Percentiles rank a stretch among this genome's conserved stretches.
Conservation (phyloP, 352 stramenopile genomes). For the Chrysophaeum taylorii region DNA sequence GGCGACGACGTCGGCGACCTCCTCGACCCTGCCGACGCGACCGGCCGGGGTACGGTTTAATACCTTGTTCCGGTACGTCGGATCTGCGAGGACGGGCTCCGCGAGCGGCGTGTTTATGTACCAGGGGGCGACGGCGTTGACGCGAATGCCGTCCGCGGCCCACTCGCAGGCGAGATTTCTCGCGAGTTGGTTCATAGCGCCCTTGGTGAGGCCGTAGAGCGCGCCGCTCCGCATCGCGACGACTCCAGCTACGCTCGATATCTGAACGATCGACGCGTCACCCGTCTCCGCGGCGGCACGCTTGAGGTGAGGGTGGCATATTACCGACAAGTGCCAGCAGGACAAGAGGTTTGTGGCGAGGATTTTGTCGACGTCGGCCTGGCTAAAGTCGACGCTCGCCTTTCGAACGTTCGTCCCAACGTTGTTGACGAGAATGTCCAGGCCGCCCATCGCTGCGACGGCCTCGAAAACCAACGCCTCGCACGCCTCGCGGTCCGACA, state of each 20-base stretch:
- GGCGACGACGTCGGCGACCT: slow-evolving; percentile 24
- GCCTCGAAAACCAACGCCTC: slow-evolving; percentile 41
- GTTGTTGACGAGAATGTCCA: slow-evolving; percentile 54
- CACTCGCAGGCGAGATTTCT: slow-evolving; percentile 45
- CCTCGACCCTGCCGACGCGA: slow-evolving; percentile 24
- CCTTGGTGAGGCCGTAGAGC: slow-evolving; percentile 41
- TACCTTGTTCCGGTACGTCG: slow-evolving; percentile 42
- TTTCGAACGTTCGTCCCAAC: slow-evolving; percentile 50
- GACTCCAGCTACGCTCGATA: slow-evolving; percentile 43
- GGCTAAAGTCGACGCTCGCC: slow-evolving; percentile 32
- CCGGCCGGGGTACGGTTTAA: slow-evolving; percentile 25
- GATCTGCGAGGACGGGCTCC: slow-evolving; percentile 53
- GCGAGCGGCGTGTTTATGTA: slow-evolving; percentile 64
- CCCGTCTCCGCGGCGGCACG: too few species aligned
- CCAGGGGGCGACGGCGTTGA: slow-evolving; percentile 45
- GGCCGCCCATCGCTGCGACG: slow-evolving; percentile 25
- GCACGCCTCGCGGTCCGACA: slow-evolving; percentile 50
- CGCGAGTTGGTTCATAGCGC: slow-evolving; percentile 48
- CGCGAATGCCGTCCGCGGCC: slow-evolving; percentile 35
- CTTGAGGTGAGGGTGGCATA: slow-evolving; percentile 37
- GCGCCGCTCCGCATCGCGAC: slow-evolving; percentile 35
- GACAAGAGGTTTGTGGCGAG: slow-evolving; percentile 41
- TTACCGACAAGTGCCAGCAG: slow-evolving; percentile 54
- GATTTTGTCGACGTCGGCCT: slow-evolving; percentile 34
- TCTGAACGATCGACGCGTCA: slow-evolving; percentile 38